Base-by-base conservation (phyloP, 2,329 filamentous ascomycete species). In the Colletotrichum paranaense region DNA sequence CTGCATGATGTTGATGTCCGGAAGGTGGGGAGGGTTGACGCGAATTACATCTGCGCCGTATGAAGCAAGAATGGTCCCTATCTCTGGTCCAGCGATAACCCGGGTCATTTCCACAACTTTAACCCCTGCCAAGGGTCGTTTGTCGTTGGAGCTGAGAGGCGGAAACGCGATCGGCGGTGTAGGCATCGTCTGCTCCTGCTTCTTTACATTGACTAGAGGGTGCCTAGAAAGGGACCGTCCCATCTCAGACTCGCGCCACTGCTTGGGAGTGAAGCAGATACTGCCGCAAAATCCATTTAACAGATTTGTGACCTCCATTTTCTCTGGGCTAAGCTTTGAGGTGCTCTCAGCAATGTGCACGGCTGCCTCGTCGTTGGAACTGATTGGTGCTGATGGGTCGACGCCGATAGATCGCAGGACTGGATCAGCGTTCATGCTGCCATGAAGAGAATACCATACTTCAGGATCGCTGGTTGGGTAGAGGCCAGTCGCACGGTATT, bases 401-500 rank as follows among this genome's bases (percentile, higher is more conserved):
- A 89, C 81, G 5, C 85, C 86, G 56, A 88, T 84, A n/a, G 84
- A 82, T 30, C 80, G 76, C 1, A 89, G 81, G 0, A 85, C 84
- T 2, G 82, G 81, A 2, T 78, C 77, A 0, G 86, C 83, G 46
- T 87, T 78, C 57, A 89, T 80, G 0, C 84, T 88, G 5, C 87
- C 87, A 66, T 89, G 86, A 0, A 89, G 80, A 12, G 86, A 86
- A 76, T 87, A 89, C 84, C 85, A 88, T 0, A 84, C 82, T 0
- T 81, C 80, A 0, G 81, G 78, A 42, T 85, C 79, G n/a, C 81
- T 83, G 0, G 87, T 89, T 8, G 83, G 84, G 74, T 88, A 89
- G 58, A 87, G 82, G 2, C 82, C 84, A 8, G 84, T 86, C 4
- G 82, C 77, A 22, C 86, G 82, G 56, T 82, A 83, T 38, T 81